Evolutionary conservation across 2,329 filamentous ascomycete species (phyloP).

Genomic region (Ophiostoma tasmaniense): DNA sequence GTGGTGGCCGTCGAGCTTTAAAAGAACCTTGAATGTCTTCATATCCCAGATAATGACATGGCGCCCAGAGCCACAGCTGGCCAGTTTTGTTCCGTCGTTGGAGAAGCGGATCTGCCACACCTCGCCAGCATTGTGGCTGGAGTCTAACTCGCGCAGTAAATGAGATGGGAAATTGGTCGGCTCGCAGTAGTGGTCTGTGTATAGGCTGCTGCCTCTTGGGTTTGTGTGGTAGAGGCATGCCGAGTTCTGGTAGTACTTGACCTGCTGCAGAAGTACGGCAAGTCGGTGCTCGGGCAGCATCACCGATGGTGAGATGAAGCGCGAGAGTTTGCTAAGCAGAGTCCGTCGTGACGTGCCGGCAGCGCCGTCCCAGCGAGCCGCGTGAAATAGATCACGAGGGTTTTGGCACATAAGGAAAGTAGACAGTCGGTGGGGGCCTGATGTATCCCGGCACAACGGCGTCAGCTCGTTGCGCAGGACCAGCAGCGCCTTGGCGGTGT

Average conservation of each 20-base stretch:
- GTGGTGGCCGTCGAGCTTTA: slow-evolving; percentile 56
- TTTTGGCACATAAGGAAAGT: slow-evolving; percentile 84
- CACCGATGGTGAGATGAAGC: slow-evolving; percentile 87
- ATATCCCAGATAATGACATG: slow-evolving; percentile 78
- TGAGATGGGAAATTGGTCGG: slow-evolving; percentile 69
- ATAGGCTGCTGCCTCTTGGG: slow-evolving; percentile 68
- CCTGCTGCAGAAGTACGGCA: slow-evolving; percentile 68
- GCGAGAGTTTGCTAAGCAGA: slow-evolving; percentile 74
- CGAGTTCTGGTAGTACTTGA: slow-evolving; percentile 76
- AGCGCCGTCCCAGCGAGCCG: slow-evolving; percentile 80
- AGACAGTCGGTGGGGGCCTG: slow-evolving; percentile 72
- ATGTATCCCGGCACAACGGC: slow-evolving; percentile 70
- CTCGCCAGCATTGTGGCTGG: slow-evolving; percentile 59
- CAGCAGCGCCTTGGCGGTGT: slow-evolving; percentile 64
- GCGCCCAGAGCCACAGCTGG: slow-evolving; percentile 69
- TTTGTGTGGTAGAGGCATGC: slow-evolving; percentile 86
- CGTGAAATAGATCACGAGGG: slow-evolving; percentile 63
- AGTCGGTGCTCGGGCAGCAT: slow-evolving; percentile 94
- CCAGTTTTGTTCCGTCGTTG: slow-evolving; percentile 72
- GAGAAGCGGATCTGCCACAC: slow-evolving; percentile 92
- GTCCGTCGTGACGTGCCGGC: slow-evolving; percentile 62
- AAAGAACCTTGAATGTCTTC: slow-evolving; percentile 55
- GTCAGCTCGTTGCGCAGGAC: slow-evolving; percentile 86
- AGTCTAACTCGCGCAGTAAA: slow-evolving; percentile 58
- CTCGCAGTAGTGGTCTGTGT: slow-evolving; percentile 80